Evolutionary conservation across 768 basidiomycete genomes (phyloP).

Genomic region (Tephrocybe sp.): DNA sequence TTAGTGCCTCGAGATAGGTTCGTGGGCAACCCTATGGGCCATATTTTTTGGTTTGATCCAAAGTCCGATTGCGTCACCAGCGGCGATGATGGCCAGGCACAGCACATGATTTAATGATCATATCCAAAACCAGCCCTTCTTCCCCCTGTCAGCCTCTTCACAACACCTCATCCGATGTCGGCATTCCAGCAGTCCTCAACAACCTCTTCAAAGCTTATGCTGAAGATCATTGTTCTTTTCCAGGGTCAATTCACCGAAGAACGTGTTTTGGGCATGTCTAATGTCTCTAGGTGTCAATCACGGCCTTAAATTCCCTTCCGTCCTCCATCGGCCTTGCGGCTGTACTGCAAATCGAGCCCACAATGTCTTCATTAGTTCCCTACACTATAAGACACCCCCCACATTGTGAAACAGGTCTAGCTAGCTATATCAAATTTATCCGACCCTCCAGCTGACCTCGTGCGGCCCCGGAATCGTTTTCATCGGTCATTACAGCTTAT

Average conservation of each 20-base stretch:
- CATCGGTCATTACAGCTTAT: no score
- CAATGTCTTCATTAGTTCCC: no score
- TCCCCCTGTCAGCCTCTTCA: no score
- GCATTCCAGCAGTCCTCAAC: no score
- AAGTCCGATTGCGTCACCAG: constrained; percentile 12
- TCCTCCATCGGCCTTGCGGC: background rate
- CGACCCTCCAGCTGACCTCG: no score
- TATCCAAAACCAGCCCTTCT: background rate
- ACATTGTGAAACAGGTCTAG: no score
- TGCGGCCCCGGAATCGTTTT: no score
- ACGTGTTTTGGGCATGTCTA: background rate
- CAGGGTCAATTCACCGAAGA: background rate
- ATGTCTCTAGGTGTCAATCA: background rate
- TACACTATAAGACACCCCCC: no score
- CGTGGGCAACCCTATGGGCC: constrained; percentile 3
- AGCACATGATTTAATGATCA: background rate
- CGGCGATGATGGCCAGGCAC: constrained; percentile 2
- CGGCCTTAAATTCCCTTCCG: background rate
- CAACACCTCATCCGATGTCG: no score
- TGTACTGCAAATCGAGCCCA: background rate
- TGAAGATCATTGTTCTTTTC: background rate
- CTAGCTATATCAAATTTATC: no score
- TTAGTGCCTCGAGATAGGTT: constrained; percentile 10
- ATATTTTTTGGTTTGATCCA: constrained; percentile 9
- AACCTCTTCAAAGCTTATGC: background rate